Base-by-base conservation (phyloP, 2,329 filamentous ascomycete species). In the Colletotrichum agaves region DNA sequence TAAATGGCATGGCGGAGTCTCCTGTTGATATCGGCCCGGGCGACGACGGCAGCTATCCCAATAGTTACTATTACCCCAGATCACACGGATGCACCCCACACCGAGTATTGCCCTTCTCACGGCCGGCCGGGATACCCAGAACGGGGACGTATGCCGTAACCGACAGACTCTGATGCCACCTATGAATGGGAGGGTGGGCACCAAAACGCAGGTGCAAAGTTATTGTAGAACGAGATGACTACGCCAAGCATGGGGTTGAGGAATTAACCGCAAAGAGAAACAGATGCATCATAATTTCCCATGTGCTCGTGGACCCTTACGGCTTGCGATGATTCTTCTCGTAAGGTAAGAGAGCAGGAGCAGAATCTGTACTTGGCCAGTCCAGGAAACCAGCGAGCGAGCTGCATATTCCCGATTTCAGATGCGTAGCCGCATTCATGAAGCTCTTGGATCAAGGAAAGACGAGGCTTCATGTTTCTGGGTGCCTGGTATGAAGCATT, bases 11-110 rank as follows among this genome's bases (percentile, higher is more conserved):
- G 61, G 61, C 65, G 65, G 65, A 68, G 65, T 68, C 65, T 68
- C 61, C 65, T 68, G 65, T 68, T 65, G 55, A 68, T 60, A 65
- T 68, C 61, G 65, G 65, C 33, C 65, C 65, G 65, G 61, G 55
- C 44, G 41, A 65, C 21, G 31, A 17, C 35, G 35, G 44, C 53
- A 60, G 23, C 35, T 37, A 59, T 60, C 41, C 65, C 46, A 68
- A 59, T 33, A 64, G 55, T 47, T 65, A 65, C 65, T 61, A 47
- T 47, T 65, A 65, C 65, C 64, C 64, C 64, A 59, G 64, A 67
- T 67, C 64, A 64, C 61, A 64, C 61, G 52, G 61, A 52, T 67
- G 64, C 64, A 67, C 64, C 65, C 65, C 65, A 47, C 65, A 68
- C 47, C 61, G 52, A 47, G 15, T 37, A 52, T 58, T 31, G 49